Percentiles rank a stretch among this genome's conserved stretches.
These are phyloP conservation scores for Geotrichum australiense DNA, from an alignment of 1,139 yeast genomes.

Conservation along the genomic window DNA sequence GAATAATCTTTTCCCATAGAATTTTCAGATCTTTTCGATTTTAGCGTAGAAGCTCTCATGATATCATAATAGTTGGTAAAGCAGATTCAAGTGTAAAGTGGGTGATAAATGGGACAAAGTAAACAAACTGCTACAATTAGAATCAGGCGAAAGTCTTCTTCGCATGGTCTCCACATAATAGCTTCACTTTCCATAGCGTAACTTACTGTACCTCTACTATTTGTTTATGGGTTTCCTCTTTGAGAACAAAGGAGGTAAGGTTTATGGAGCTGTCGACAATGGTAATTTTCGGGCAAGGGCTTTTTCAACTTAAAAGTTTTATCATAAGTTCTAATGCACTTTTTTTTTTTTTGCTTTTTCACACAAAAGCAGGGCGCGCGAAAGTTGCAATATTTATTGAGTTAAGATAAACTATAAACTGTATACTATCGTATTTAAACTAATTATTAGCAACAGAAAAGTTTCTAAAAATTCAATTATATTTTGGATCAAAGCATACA, in stretches of 20 bases:
- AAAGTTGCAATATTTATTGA: neutral
- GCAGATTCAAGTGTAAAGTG: neutral
- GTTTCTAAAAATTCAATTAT: too few species aligned
- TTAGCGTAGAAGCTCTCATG: neutral
- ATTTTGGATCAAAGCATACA: too few species aligned
- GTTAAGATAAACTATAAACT: too few species aligned
- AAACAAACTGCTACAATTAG: neutral
- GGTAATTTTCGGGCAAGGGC: neutral
- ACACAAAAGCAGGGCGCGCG: neutral
- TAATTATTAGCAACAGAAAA: too few species aligned
- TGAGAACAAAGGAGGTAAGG: neutral
- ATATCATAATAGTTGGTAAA: neutral
- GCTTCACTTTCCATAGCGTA: neutral
- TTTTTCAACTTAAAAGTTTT: neutral
- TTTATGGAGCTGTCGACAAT: neutral
- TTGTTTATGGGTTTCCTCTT: neutral
- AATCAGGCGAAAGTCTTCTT: neutral
- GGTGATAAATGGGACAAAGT: neutral
- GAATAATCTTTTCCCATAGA: slow-evolving; percentile 1
- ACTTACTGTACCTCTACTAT: neutral
- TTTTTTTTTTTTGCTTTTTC: neutral
- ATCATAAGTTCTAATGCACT: neutral
- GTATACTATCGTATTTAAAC: too few species aligned
- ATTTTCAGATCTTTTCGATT: neutral
- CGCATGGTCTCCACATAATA: neutral